Evolutionary conservation across 148 eudicot genomes (phyloP).

Genomic region (Rhododendron williamsianum): DNA sequence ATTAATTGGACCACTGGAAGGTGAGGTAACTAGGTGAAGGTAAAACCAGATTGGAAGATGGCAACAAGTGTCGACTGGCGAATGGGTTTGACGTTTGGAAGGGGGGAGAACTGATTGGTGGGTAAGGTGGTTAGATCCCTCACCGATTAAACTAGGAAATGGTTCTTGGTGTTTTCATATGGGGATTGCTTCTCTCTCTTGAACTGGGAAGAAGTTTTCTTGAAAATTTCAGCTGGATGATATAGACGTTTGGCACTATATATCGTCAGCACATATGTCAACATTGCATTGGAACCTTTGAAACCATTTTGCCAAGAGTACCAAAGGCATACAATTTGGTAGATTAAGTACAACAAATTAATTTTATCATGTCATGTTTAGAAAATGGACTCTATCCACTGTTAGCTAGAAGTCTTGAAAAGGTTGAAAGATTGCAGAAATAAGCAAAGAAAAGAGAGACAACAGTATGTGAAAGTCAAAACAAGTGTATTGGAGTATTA

Average conservation of each 20-base stretch:
- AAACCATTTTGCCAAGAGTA: neutral
- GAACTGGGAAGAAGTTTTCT: neutral
- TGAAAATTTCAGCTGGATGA: neutral
- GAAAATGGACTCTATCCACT: neutral
- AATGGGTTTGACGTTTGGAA: slow-evolving; percentile 8
- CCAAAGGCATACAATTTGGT: neutral
- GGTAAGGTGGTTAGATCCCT: slow-evolving; percentile 19
- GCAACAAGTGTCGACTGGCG: neutral
- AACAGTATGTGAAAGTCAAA: neutral
- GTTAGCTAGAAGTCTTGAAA: neutral
- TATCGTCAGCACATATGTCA: neutral
- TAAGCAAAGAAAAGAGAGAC: neutral
- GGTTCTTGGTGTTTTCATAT: neutral
- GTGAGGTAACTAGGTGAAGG: slow-evolving; percentile 1
- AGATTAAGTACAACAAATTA: slow-evolving; percentile 6
- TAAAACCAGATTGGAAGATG: slow-evolving; percentile 4
- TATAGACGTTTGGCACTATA: neutral
- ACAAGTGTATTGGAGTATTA: neutral
- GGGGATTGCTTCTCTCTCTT: neutral
- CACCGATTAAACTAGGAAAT: neutral
- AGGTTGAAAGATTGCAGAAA: neutral
- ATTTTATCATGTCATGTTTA: neutral
- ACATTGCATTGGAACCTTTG: neutral
- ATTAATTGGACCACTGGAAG: neutral
- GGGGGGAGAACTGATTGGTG: slow-evolving; percentile 4